A percentile compares a stretch with the other conserved stretches of the same genome.
These are phyloP conservation scores for Heterobasidion irregulare DNA, from an alignment of 1,284 basidiomycete genomes.

Conservation along the genomic window DNA sequence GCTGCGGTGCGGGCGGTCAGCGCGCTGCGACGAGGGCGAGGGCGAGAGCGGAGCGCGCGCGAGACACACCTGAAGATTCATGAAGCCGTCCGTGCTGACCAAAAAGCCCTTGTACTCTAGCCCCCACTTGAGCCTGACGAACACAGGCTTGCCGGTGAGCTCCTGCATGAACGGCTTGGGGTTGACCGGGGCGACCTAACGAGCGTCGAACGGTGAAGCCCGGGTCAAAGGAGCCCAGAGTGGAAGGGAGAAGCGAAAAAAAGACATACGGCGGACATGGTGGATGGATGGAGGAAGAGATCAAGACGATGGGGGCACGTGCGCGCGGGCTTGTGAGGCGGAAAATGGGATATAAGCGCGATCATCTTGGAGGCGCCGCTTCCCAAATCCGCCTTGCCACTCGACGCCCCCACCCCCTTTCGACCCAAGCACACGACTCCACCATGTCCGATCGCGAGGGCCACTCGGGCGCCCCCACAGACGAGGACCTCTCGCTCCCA, in stretches of 20 bases:
- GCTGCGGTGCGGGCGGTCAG: slow-evolving; percentile 24
- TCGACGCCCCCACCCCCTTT: neutral
- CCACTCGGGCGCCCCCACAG: slow-evolving; percentile 53
- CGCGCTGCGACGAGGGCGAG: neutral
- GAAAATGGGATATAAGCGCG: slow-evolving; percentile 9
- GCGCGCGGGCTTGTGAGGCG: slow-evolving; percentile 52
- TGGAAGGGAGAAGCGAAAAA: slow-evolving; percentile 12
- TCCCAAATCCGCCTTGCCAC: neutral
- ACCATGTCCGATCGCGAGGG: slow-evolving; percentile 84
- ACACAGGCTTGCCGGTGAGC: slow-evolving; percentile 94
- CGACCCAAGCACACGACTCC: neutral
- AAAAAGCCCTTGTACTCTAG: slow-evolving; percentile 99
- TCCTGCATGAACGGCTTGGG: slow-evolving; percentile 99
- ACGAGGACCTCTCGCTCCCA: slow-evolving; percentile 92
- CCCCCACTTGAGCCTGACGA: slow-evolving; percentile 97
- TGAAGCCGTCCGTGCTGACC: slow-evolving; percentile 97
- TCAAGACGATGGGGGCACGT: slow-evolving; percentile 8
- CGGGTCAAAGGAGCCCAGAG: slow-evolving; percentile 11
- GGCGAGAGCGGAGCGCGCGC: neutral
- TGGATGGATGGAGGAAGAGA: slow-evolving; percentile 29
- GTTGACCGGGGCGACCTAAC: slow-evolving; percentile 87
- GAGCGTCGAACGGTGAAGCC: neutral
- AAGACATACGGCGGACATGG: slow-evolving; percentile 46
- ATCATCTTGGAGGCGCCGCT: neutral
- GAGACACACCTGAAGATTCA: slow-evolving; percentile 89